Conservation (phyloP, 148 eudicot genomes). For the Cornus kousa region DNA sequence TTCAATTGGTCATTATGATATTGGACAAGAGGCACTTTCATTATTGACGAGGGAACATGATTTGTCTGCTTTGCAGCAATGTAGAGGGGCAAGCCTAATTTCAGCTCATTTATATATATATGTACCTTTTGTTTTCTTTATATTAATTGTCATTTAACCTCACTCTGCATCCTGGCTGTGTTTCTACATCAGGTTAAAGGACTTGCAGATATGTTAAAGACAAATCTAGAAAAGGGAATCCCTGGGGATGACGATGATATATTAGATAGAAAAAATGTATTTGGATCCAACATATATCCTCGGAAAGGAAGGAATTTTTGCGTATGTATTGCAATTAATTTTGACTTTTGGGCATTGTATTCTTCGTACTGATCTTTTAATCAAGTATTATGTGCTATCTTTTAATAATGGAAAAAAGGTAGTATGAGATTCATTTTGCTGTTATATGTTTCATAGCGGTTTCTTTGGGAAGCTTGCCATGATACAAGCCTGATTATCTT, state of each 20-base stretch:
- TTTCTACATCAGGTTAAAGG: conserved; percentile 53
- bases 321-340: conserved; percentile 33
- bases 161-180: background rate
- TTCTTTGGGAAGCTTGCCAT: conserved; percentile 89
- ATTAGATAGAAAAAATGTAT: conserved; percentile 51
- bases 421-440: background rate
- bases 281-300: conserved; percentile 92
- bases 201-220: conserved; percentile 50
- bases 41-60: conserved; percentile 72
- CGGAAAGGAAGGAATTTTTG: conserved; percentile 72
- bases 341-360: background rate
- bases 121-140: background rate
- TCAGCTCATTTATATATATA: too few relatives aligned
- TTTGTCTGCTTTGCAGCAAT: conserved; percentile 50
- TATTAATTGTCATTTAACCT: background rate
- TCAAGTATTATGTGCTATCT: background rate
- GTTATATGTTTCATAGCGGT: conserved; percentile 42
- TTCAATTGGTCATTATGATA: conserved; percentile 45
- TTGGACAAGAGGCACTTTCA: conserved; percentile 59
- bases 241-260: conserved; percentile 59
- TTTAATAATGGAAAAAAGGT: background rate
- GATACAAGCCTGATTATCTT: conserved; percentile 83
- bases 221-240: conserved; percentile 67
- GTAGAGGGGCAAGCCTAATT: conserved; percentile 66
- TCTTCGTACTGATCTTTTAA: background rate